Evolutionary conservation across 2,329 filamentous ascomycete species (phyloP), one percentile per base, ranked within the genome.

Genomic region (Penicillium hesseltinei): DNA sequence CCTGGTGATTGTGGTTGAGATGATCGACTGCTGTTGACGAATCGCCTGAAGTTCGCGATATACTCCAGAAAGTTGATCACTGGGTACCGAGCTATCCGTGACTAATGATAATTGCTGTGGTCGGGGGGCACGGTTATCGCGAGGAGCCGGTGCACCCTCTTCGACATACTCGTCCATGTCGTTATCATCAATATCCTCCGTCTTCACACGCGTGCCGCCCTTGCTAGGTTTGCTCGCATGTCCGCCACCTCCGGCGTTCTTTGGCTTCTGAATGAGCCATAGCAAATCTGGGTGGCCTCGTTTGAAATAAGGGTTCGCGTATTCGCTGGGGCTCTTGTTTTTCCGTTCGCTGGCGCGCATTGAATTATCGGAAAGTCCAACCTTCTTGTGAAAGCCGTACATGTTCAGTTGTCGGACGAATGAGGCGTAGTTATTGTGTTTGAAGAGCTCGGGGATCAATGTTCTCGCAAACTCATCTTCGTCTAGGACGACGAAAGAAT

Each of bases 321-420:
- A 99, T 80, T 97, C 94, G 82, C 92, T 97, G 0, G 94, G 94
- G 57, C 92, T 96, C 78, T 99, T 99, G 72, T 93, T 93, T 74
- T 97, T 96, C 60, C 92, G 88, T 77, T 97, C 94, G 71, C 92
- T 97, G 6, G 95, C 92, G 65, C 94, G 90, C 89, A 99, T 95
- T 0, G 92, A 97, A 71, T 97, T 97, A 75, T 99, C 94, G 4
- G 92, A 96, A 19, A 99, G 82, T 4, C 90, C 90, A 4, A 94
- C 90, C 42, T 90, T 88, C 69, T 86, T 86, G 67, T 86, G 83
- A 57, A 85, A 86, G 2, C 83, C 83, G 65, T 85, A 85, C 83
- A 85, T 85, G 62, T 85, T 85, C 57, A 90, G 76, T 65, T 90
- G 88, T 27, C 88, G 84, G 31, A 91, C 88, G 66, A 91, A 91